Base-by-base conservation (phyloP, 2,329 filamentous ascomycete genomes). In the Penicillium verrucosum region DNA sequence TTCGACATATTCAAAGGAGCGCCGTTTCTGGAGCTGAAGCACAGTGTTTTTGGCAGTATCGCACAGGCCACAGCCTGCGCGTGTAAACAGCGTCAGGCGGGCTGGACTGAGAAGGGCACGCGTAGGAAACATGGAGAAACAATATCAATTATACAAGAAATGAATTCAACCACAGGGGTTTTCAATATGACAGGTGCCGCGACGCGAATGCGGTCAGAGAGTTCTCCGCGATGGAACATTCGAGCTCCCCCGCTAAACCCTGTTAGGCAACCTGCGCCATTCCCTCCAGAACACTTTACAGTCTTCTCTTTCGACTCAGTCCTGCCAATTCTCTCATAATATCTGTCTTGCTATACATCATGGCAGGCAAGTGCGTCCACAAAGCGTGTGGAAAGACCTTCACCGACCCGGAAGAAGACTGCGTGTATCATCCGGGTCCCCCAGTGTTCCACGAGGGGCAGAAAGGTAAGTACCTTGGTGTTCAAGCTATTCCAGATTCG, bases 401-500 rank as follows among this genome's bases (percentile, higher is more conserved):
- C 76, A 86, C 87, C 47, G 89, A 97, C 74, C 77, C 87, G 10
- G 85, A 90, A 41, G 93, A 96, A 75, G 82, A 87, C 65, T 99
- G 94, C 78, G 79, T 85, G 66, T 97, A 97, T 79, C 94, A 99
- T 77, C 91, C 93, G 42, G 92, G 92, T 55, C 90, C 92, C 62
- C 94, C 94, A 44, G 82, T 94, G 73, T 99, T 99, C 75, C 94
- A 97, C 74, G 94, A 99, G 79, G 94, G 94, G 60, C 93, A 97
- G 78, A 97, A 99, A 86, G 94, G 93, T 96, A 80, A 52, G 78
- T 71, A 65, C 67, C 68, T 67, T 71, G 66, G 58, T 57, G 68
- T 49, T 65, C 18, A 43, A 65, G 53, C 58, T 61, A 65, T 59
- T 44, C 57, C 47, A 41, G 32, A 56, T 64, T 29, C 25, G 52